These are phyloP conservation scores for Xylaria acuta DNA, from an alignment of 495 filamentous ascomycete genomes.

Conservation along the genomic window DNA sequence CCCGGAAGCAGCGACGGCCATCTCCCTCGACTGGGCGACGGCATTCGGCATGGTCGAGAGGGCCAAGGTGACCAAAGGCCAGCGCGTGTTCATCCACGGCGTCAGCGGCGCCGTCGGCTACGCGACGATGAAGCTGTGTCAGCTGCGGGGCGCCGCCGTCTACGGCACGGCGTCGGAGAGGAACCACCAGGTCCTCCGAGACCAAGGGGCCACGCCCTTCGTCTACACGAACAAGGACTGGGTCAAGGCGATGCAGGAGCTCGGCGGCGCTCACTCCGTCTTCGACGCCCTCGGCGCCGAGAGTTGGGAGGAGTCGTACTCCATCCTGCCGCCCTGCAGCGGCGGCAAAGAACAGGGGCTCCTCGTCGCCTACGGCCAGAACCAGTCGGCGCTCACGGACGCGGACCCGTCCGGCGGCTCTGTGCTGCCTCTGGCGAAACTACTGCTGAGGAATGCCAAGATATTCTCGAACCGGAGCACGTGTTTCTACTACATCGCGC, in stretches of 20 bases:
- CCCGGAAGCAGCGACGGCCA: conserved; percentile 38
- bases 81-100: conserved; percentile 53
- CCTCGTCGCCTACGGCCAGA: conserved; percentile 32
- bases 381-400: conserved; percentile 26
- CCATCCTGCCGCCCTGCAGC: conserved; percentile 35
- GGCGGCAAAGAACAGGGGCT: conserved; percentile 7
- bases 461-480: conserved; percentile 36
- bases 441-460: conserved; percentile 37
- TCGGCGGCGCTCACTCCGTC: conserved; percentile 49
- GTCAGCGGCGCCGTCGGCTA: conserved; percentile 52
- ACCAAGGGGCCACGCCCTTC: conserved; percentile 43
- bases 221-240: conserved; percentile 53
- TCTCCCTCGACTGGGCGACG: conserved; percentile 49
- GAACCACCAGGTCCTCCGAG: conserved; percentile 45
- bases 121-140: conserved; percentile 42
- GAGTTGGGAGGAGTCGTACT: conserved; percentile 52
- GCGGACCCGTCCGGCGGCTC: background rate
- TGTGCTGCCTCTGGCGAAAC: conserved; percentile 29
- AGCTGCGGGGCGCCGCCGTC: conserved; percentile 45
- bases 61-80: conserved; percentile 45
- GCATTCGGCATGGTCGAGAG: conserved; percentile 48
- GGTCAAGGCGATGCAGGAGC: conserved; percentile 46
- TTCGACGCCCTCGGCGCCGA: conserved; percentile 55
- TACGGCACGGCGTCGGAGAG: conserved; percentile 50
- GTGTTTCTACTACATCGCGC: conserved; percentile 46